These are phyloP conservation scores for Hordeum marinum DNA, from an alignment of 176 grass and related monocot species.

Conservation along the genomic window DNA sequence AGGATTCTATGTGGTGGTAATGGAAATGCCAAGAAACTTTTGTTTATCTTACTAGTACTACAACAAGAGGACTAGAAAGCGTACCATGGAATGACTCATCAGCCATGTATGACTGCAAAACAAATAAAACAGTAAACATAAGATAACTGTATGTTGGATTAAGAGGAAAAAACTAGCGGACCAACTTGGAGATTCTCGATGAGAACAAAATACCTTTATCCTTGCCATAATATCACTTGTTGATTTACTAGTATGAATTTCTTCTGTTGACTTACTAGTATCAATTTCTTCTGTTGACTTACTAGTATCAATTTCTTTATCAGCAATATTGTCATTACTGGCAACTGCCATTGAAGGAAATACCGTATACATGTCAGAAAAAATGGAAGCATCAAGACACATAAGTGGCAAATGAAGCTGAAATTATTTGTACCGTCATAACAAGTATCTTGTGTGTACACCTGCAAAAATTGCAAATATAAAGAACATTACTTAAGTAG, in stretches of 20 bases:
- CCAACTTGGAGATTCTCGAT: not conserved
- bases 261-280: constrained; percentile 4
- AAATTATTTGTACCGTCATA: constrained; percentile 12
- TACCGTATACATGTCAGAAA: not conserved
- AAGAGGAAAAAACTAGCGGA: not conserved
- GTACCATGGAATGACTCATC: constrained; percentile 67
- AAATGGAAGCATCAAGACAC: not conserved
- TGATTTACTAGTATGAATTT: constrained; percentile 19
- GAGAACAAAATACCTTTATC: constrained; percentile 41
- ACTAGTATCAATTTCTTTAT: constrained; percentile 16
- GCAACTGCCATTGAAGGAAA: constrained; percentile 33
- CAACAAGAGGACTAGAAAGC: not conserved
- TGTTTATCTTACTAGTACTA: not conserved
- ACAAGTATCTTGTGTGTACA: constrained; percentile 14
- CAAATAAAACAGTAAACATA: not conserved
- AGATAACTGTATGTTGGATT: not conserved
- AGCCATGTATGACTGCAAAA: constrained; percentile 45
- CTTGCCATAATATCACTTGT: constrained; percentile 43
- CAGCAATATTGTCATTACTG: not conserved
- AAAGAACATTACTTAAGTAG: not conserved
- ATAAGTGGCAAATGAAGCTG: not conserved
- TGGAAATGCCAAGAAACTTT: not conserved
- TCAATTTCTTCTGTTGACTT: constrained; percentile 20
- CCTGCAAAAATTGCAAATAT: constrained; percentile 35
- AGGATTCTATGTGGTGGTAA: not conserved